Conservation (phyloP, 306 rosid species). For the Malus fusca region DNA sequence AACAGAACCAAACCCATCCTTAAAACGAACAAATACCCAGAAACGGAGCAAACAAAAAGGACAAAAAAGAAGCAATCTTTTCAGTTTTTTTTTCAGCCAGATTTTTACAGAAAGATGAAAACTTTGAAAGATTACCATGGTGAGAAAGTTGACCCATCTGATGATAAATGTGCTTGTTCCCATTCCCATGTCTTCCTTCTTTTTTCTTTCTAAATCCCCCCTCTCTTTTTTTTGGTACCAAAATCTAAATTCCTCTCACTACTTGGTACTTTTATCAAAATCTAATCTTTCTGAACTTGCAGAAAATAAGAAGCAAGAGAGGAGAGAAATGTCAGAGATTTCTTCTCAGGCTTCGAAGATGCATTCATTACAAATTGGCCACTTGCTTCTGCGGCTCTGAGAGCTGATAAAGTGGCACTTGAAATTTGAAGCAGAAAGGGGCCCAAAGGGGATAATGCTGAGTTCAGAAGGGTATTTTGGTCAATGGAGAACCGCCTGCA, state of each 20-base stretch:
- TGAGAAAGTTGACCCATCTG: constrained; percentile 92
- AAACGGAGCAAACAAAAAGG: neutral
- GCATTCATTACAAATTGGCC: neutral
- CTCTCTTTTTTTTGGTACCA: too few relatives aligned
- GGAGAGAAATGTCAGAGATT: constrained; percentile 7
- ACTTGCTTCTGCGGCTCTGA: constrained; percentile 16
- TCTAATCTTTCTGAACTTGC: neutral
- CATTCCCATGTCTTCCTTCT: constrained; percentile 42
- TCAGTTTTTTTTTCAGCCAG: neutral
- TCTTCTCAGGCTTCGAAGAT: constrained; percentile 1
- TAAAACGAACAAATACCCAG: neutral
- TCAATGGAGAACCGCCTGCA: neutral
- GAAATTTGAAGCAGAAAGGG: constrained; percentile 2
- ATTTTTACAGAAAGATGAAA: neutral
- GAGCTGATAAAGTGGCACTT: constrained; percentile 19
- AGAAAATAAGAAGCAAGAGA: neutral
- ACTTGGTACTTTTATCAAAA: neutral
- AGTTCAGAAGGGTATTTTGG: constrained; percentile 17
- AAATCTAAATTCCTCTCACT: neutral
- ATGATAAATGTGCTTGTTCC: constrained; percentile 92
- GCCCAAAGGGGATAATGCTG: constrained; percentile 1
- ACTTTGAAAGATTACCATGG: constrained; percentile 46
- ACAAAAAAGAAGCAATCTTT: neutral
- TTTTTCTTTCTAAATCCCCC: neutral
- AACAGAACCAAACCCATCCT: constrained; percentile 9